These are phyloP conservation scores for Termitomyces sp. DNA, from an alignment of 768 basidiomycete genomes.

Conservation along the genomic window DNA sequence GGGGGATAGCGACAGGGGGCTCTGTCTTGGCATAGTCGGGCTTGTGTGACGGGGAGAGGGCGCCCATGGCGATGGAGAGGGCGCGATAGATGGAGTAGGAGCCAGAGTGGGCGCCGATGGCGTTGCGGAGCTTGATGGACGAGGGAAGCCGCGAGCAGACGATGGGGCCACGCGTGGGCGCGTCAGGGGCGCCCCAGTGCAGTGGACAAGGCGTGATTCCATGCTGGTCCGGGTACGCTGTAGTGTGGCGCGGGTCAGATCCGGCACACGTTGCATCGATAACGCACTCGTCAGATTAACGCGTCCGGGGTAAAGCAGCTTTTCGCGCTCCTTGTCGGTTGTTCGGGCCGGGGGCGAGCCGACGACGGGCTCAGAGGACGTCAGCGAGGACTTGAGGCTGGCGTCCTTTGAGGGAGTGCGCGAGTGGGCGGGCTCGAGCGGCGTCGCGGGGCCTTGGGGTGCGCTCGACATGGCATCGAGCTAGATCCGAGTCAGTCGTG, in stretches of 20 bases:
- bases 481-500: slow-evolving; percentile 24
- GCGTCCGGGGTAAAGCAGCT: slow-evolving; percentile 71
- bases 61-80: slow-evolving; percentile 85
- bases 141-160: slow-evolving; percentile 81
- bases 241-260: slow-evolving; percentile 20
- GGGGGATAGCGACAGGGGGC: not conserved
- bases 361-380: slow-evolving; percentile 20
- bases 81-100: slow-evolving; percentile 95
- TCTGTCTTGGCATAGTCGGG: slow-evolving; percentile 25
- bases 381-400: slow-evolving; percentile 16
- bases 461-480: slow-evolving; percentile 41
- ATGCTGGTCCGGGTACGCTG: slow-evolving; percentile 88
- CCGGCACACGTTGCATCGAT: not conserved
- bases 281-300: slow-evolving; percentile 79
- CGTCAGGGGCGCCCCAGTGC: slow-evolving; percentile 71
- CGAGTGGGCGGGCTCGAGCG: slow-evolving; percentile 24
- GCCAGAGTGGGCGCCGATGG: slow-evolving; percentile 90
- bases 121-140: slow-evolving; percentile 87
- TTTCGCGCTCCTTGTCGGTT: slow-evolving; percentile 65
- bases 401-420: slow-evolving; percentile 15
- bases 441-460: slow-evolving; percentile 14
- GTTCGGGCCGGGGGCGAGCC: slow-evolving; percentile 17
- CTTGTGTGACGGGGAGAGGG: slow-evolving; percentile 51
- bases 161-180: slow-evolving; percentile 73
- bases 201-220: slow-evolving; percentile 79